Evolutionary conservation across 345 rosid genomes (phyloP).

Genomic region (Streptanthus diversifolius): DNA sequence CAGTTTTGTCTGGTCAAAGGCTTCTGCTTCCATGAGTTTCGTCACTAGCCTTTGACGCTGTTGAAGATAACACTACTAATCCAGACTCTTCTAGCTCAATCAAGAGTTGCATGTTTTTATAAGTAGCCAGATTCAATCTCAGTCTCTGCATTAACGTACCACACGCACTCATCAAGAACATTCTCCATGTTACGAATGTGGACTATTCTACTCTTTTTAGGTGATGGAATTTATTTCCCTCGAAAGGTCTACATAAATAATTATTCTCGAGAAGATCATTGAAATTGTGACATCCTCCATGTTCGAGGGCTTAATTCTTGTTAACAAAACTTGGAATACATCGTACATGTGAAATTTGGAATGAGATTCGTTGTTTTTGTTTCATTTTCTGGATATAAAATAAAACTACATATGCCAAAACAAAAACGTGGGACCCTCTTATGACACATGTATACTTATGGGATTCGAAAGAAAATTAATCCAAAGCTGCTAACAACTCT

Average conservation of each 20-base stretch:
- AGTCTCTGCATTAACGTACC: slow-evolving; percentile 27
- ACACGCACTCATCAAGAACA: not conserved
- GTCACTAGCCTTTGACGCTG: slow-evolving; percentile 58
- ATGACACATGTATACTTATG: slow-evolving; percentile 10
- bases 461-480: not conserved
- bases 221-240: no score
- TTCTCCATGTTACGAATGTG: not conserved
- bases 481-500: not conserved
- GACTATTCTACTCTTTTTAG: no score
- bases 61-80: slow-evolving; percentile 40
- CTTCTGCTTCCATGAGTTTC: slow-evolving; percentile 50
- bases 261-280: not conserved
- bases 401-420: not conserved
- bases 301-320: not conserved
- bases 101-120: slow-evolving; percentile 35
- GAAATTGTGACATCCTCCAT: not conserved
- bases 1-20: slow-evolving; percentile 36
- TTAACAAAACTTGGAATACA: not conserved
- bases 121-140: slow-evolving; percentile 40
- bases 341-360: not conserved
- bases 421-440: not conserved
- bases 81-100: slow-evolving; percentile 58
- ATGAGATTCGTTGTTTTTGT: not conserved
- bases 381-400: not conserved
- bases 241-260: not conserved